Conservation (phyloP, 805 yeast genomes). For the Candida tibetensis region DNA sequence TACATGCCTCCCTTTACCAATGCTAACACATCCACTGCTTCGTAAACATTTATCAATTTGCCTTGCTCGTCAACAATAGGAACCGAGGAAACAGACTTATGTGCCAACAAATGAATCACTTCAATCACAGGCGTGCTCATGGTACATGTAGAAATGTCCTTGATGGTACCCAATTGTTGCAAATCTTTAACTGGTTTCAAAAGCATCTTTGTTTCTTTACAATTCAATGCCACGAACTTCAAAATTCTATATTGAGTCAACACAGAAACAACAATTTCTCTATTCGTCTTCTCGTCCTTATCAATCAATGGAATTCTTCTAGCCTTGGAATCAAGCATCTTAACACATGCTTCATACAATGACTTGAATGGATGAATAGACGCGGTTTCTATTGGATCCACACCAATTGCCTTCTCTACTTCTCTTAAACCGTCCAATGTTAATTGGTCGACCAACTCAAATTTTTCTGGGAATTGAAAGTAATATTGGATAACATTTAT, state of each 20-base stretch:
- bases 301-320: constrained; percentile 94
- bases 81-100: constrained; percentile 81
- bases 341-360: constrained; percentile 87
- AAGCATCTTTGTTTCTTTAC: constrained; percentile 87
- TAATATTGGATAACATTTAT: constrained; percentile 94
- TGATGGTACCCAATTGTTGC: constrained; percentile 54
- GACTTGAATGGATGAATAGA: constrained; percentile 90
- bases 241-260: constrained; percentile 94
- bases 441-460: constrained; percentile 81
- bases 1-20: constrained; percentile 92
- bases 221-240: constrained; percentile 92
- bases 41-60: constrained; percentile 80
- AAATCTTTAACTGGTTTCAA: constrained; percentile 72
- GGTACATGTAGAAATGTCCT: constrained; percentile 68
- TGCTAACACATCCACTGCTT: constrained; percentile 91
- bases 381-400: constrained; percentile 77
- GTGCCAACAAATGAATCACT: constrained; percentile 78
- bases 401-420: constrained; percentile 85
- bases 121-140: constrained; percentile 93
- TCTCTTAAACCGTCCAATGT: constrained; percentile 83
- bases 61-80: constrained; percentile 84
- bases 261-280: constrained; percentile 94
- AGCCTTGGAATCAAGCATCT: constrained; percentile 85
- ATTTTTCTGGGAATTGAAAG: constrained; percentile 82
- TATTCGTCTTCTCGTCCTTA: constrained; percentile 84